Percentiles rank a stretch among this genome's conserved stretches.
Evolutionary conservation across 257 asterid genomes (phyloP).

Genomic region (Solanum sejunctum): DNA sequence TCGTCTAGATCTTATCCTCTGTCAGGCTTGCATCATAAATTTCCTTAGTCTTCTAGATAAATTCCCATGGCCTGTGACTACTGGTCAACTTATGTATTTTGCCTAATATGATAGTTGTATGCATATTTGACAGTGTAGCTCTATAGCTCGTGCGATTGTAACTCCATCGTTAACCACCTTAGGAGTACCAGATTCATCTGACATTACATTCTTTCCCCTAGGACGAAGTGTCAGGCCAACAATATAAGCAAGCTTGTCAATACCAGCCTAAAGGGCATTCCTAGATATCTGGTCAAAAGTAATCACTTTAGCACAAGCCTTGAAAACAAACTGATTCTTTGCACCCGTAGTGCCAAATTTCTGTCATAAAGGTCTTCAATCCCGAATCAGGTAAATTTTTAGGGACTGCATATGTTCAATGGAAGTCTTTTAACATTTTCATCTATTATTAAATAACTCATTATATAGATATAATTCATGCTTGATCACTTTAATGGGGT

Average conservation of each 20-base stretch:
- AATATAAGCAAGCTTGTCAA: slow-evolving; percentile 87
- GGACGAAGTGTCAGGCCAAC: slow-evolving; percentile 97
- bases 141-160: slow-evolving; percentile 87
- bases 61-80: too few species aligned
- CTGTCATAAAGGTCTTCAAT: slow-evolving; percentile 10
- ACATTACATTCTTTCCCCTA: slow-evolving; percentile 87
- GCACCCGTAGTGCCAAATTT: slow-evolving; percentile 32
- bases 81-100: too few species aligned
- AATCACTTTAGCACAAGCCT: slow-evolving; percentile 82
- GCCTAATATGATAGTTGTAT: too few species aligned
- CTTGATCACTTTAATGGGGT: too few species aligned
- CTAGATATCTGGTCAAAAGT: slow-evolving; percentile 91
- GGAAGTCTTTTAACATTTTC: too few species aligned
- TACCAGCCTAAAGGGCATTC: slow-evolving; percentile 82
- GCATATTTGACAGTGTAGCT: slow-evolving; percentile 13
- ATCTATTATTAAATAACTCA: too few species aligned
- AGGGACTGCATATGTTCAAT: too few species aligned
- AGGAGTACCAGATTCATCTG: slow-evolving; percentile 87
- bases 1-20: too few species aligned
- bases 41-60: too few species aligned
- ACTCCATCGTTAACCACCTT: slow-evolving; percentile 90
- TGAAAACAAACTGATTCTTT: slow-evolving; percentile 56
- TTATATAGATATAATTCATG: too few species aligned
- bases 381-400: too few species aligned
- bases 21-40: too few species aligned